These are phyloP conservation scores for Paecilomyces sp. DNA, from an alignment of 2,329 filamentous ascomycete genomes.

Conservation along the genomic window DNA sequence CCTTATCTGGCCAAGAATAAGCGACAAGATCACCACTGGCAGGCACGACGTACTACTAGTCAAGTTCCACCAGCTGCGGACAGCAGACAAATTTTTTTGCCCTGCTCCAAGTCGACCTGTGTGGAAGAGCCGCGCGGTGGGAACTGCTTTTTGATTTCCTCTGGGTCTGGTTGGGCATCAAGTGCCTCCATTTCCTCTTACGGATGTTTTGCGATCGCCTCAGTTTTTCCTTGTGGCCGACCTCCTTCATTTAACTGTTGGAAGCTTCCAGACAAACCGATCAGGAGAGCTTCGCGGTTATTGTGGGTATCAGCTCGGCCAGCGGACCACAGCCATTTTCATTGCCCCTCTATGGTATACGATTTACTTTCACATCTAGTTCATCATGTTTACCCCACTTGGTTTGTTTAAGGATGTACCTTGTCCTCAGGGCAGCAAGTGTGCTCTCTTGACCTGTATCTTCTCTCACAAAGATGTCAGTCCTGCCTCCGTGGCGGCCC, in stretches of 20 bases:
- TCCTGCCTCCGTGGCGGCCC: background rate
- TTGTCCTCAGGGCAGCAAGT: slow-evolving; percentile 47
- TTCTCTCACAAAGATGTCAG: slow-evolving; percentile 44
- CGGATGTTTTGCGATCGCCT: background rate
- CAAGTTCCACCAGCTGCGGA: background rate
- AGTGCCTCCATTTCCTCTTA: background rate
- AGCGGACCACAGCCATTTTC: background rate
- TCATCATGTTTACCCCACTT: slow-evolving; percentile 47
- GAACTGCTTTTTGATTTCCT: background rate
- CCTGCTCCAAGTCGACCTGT: background rate
- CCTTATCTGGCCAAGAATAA: background rate
- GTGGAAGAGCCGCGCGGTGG: background rate
- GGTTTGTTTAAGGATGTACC: slow-evolving; percentile 47
- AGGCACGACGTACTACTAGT: background rate
- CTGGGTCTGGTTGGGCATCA: background rate
- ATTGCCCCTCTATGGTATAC: background rate
- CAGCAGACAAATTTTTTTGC: background rate
- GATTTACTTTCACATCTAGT: background rate
- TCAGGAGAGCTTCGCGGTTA: background rate
- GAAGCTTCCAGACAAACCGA: background rate
- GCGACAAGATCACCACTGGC: background rate
- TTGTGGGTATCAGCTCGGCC: background rate
- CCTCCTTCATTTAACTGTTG: background rate
- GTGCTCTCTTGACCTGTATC: slow-evolving; percentile 50
- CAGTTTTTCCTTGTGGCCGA: background rate